phyloP scores from a whole-genome alignment of 441 rosid genomes.

The Aleurites moluccanus region DNA sequence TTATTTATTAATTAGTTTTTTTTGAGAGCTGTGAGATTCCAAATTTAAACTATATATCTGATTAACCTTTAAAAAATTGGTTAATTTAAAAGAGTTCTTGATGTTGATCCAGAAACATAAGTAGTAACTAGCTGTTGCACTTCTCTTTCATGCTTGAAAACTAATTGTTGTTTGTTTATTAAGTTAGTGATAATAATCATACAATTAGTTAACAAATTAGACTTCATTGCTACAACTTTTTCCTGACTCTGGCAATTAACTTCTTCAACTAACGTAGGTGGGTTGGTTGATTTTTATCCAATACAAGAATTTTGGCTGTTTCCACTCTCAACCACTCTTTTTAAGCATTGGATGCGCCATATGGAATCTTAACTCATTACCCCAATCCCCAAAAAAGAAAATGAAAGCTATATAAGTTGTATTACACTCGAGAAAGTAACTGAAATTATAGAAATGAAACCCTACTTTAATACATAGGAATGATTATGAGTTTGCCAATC shows the following conservation, averaged over 20 bases:
- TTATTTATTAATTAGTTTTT: too few species aligned
- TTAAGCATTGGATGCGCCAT: constrained; percentile 33
- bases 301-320: not conserved
- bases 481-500: constrained; percentile 25
- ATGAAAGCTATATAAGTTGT: not conserved
- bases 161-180: constrained; percentile 7
- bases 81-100: not conserved
- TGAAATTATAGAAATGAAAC: constrained; percentile 3
- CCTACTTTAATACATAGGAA: not conserved
- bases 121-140: not conserved
- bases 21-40: too few species aligned
- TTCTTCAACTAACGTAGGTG: constrained; percentile 2
- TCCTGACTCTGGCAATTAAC: constrained; percentile 1
- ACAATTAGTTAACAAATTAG: not conserved
- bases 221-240: constrained; percentile 14
- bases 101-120: not conserved
- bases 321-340: constrained; percentile 15
- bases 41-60: too few species aligned
- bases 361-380: not conserved
- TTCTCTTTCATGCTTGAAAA: not conserved
- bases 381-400: constrained; percentile 13
- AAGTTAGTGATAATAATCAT: constrained; percentile 7
- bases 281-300: constrained; percentile 9
- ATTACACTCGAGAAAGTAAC: constrained; percentile 15
- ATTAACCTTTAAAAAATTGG: too few species aligned